Percentiles rank a stretch among this genome's conserved stretches.
Evolutionary conservation across 2,329 filamentous ascomycete species (phyloP).

Genomic region (Leptographium lundbergii): DNA sequence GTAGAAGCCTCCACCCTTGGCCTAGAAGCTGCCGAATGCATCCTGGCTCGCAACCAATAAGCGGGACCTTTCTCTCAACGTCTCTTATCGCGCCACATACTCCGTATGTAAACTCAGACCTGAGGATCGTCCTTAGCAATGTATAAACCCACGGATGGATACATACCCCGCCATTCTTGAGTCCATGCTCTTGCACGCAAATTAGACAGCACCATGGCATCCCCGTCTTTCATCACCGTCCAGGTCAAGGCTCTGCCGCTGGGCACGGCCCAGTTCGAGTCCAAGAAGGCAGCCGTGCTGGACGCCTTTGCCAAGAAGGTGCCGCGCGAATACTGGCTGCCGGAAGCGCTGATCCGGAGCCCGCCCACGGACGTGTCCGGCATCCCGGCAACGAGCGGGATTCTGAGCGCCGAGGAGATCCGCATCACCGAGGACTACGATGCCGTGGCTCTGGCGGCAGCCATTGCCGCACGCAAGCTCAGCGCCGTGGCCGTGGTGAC

Average conservation of each 20-base stretch:
- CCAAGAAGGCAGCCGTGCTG: conserved; percentile 13
- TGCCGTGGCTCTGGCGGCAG: conserved; percentile 25
- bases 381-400: conserved; percentile 26
- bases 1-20: too few species aligned
- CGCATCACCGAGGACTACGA: conserved; percentile 35
- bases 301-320: conserved; percentile 20
- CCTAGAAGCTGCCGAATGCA: too few species aligned
- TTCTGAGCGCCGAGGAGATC: conserved; percentile 31
- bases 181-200: too few species aligned
- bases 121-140: too few species aligned
- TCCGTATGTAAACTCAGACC: too few species aligned
- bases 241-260: background rate
- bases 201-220: background rate
- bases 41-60: too few species aligned
- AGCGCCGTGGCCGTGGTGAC: conserved; percentile 26
- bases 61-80: too few species aligned
- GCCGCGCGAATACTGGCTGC: conserved; percentile 18
- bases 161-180: too few species aligned
- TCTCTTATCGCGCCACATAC: too few species aligned
- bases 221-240: background rate
- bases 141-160: too few species aligned
- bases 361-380: conserved; percentile 20
- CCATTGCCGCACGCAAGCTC: conserved; percentile 22
- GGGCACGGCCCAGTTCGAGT: conserved; percentile 14
- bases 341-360: conserved; percentile 15